Percentiles rank a stretch among this genome's conserved stretches.
Conservation (phyloP, 305 asterid genomes). For the Fraxinus sp. region DNA sequence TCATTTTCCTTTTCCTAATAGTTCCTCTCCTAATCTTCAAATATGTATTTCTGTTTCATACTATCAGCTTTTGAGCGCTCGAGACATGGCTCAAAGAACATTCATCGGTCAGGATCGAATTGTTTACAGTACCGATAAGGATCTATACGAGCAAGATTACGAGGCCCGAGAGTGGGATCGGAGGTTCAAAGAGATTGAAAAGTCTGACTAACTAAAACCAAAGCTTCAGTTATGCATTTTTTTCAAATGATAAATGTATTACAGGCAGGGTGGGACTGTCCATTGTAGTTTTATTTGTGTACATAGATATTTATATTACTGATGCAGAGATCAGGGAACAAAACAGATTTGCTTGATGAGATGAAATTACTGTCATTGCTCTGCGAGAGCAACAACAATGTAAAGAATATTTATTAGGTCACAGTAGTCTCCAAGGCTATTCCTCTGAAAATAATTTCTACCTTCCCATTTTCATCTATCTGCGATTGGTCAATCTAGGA, state of each 20-base stretch:
- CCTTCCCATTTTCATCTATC: slow-evolving; percentile 24
- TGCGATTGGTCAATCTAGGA: background rate
- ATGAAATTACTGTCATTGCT: slow-evolving; percentile 9
- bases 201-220: slow-evolving; percentile 38
- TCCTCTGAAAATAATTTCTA: slow-evolving; percentile 16
- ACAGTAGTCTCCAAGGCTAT: slow-evolving; percentile 8
- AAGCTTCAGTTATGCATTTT: background rate
- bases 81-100: slow-evolving; percentile 91
- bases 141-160: slow-evolving; percentile 71
- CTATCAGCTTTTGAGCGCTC: slow-evolving; percentile 79
- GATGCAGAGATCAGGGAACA: background rate
- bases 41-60: background rate
- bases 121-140: slow-evolving; percentile 80
- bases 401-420: slow-evolving; percentile 21
- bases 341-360: background rate
- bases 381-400: slow-evolving; percentile 27
- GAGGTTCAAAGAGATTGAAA: slow-evolving; percentile 70
- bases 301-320: background rate
- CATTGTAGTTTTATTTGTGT: background rate
- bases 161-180: slow-evolving; percentile 72
- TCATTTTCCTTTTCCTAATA: background rate
- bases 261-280: background rate
- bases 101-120: slow-evolving; percentile 80
- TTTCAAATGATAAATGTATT: background rate
- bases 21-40: background rate